Evolutionary conservation across 352 stramenopile genomes (phyloP).

Genomic region (Phytophthora nicotianae): DNA sequence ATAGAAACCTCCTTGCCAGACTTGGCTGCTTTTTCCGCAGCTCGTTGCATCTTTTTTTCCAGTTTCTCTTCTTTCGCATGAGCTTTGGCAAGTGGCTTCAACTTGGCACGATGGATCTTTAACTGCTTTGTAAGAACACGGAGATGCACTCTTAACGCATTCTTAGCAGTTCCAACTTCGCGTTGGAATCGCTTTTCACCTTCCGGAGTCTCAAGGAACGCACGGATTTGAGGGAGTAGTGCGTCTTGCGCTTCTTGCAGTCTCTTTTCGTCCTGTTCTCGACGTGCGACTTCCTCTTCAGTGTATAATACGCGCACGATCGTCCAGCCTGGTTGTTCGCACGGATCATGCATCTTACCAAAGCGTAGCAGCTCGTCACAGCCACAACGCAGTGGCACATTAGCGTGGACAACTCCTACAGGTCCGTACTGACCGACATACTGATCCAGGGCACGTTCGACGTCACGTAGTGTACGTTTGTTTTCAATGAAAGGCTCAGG

Average conservation of each 20-base stretch:
- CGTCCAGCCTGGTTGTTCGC: slow-evolving; percentile 62
- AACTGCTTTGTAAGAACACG: slow-evolving; percentile 48
- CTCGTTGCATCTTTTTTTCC: slow-evolving; percentile 29
- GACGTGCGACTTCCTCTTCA: slow-evolving; percentile 53
- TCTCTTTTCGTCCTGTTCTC: slow-evolving; percentile 50
- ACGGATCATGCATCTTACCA: slow-evolving; percentile 75
- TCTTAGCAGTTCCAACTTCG: slow-evolving; percentile 59
- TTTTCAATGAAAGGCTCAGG: slow-evolving; percentile 61
- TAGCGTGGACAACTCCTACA: slow-evolving; percentile 57
- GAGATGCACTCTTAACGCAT: slow-evolving; percentile 44
- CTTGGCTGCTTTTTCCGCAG: slow-evolving; percentile 20
- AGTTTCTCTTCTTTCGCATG: slow-evolving; percentile 27
- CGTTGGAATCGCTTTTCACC: slow-evolving; percentile 70
- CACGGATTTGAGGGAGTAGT: slow-evolving; percentile 60
- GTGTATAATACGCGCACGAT: slow-evolving; percentile 69
- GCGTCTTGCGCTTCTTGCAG: slow-evolving; percentile 52
- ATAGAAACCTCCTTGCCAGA: not conserved
- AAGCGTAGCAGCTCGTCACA: slow-evolving; percentile 70
- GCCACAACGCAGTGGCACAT: slow-evolving; percentile 74
- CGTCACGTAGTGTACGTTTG: slow-evolving; percentile 31
- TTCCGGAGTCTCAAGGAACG: slow-evolving; percentile 60
- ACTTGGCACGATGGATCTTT: slow-evolving; percentile 31
- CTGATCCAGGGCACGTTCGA: slow-evolving; percentile 60
- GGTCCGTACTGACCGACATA: slow-evolving; percentile 70
- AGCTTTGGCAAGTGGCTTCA: slow-evolving; percentile 25